Percentiles rank a stretch among this genome's conserved stretches.
Conservation (phyloP, 2,329 filamentous ascomycete species). For the Aspergillus piperis region DNA sequence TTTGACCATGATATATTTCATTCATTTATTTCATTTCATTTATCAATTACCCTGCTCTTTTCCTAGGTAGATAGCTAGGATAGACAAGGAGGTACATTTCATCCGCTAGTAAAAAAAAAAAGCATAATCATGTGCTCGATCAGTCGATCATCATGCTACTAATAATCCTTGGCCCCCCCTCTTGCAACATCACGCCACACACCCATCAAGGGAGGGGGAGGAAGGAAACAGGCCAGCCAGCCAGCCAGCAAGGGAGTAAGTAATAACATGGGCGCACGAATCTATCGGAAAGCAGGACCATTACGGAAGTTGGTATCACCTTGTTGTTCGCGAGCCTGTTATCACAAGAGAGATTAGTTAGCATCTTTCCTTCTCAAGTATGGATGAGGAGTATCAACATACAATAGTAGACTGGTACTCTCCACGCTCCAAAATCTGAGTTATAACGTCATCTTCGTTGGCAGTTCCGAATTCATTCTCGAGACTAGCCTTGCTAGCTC, state of each 20-base stretch:
- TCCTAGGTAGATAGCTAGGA: not conserved
- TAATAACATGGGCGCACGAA: slow-evolving; percentile 15
- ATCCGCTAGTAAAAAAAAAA: not conserved
- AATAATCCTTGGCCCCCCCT: not conserved
- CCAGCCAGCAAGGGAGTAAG: slow-evolving; percentile 9
- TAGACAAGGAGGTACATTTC: not conserved
- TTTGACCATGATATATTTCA: no score
- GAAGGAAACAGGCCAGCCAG: slow-evolving; percentile 1
- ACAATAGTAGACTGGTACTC: slow-evolving; percentile 64
- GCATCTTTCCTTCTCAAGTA: not conserved
- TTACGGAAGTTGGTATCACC: slow-evolving; percentile 33
- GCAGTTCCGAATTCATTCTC: slow-evolving; percentile 85
- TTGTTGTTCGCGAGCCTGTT: slow-evolving; percentile 33
- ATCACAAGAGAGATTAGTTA: slow-evolving; percentile 9
- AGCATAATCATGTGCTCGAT: slow-evolving; percentile 1
- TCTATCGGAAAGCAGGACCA: slow-evolving; percentile 17
- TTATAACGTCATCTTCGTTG: slow-evolving; percentile 77
- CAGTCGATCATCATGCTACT: not conserved
- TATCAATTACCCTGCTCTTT: not conserved
- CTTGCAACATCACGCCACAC: not conserved
- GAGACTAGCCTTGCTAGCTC: slow-evolving; percentile 71
- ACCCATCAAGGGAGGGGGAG: not conserved
- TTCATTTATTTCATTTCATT: no score
- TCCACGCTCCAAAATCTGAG: slow-evolving; percentile 77
- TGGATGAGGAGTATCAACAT: slow-evolving; percentile 29